Percentiles rank a stretch among this genome's conserved stretches.
Conservation (phyloP, 2,329 filamentous ascomycete genomes). For the Teratosphaeria nubilosa region DNA sequence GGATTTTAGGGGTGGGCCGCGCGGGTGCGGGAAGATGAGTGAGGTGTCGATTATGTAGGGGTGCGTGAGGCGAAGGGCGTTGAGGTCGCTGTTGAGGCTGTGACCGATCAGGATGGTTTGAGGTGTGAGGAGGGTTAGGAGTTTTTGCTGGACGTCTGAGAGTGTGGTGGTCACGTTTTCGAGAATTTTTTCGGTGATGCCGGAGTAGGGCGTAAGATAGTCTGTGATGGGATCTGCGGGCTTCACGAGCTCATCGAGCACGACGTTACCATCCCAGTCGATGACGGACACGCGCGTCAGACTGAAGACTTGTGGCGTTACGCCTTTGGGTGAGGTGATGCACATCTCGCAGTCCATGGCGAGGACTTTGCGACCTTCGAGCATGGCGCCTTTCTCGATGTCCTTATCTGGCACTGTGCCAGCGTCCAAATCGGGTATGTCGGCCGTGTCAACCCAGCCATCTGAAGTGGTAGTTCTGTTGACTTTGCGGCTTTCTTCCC, state of each 20-base stretch:
- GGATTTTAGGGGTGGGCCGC: conserved; percentile 80
- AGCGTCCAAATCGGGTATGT: conserved; percentile 54
- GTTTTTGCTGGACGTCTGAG: conserved; percentile 66
- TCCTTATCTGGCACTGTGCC: conserved; percentile 58
- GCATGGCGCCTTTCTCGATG: conserved; percentile 72
- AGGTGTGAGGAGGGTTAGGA: conserved; percentile 60
- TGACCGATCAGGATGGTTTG: conserved; percentile 69
- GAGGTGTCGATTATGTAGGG: conserved; percentile 91
- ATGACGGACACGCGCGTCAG: conserved; percentile 83
- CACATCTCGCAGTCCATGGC: conserved; percentile 98
- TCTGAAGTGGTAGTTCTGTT: conserved; percentile 40
- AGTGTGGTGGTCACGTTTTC: conserved; percentile 74
- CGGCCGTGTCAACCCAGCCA: conserved; percentile 73
- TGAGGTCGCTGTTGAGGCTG: conserved; percentile 73
- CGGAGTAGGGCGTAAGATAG: conserved; percentile 78
- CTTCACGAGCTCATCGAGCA: conserved; percentile 87
- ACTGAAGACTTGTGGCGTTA: conserved; percentile 57
- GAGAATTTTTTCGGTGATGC: conserved; percentile 81
- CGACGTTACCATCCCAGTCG: conserved; percentile 69
- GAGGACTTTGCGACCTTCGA: conserved; percentile 66
- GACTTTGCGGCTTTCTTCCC: conserved; percentile 34
- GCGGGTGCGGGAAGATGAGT: conserved; percentile 79
- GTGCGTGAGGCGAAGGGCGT: conserved; percentile 74
- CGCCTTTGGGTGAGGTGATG: conserved; percentile 51
- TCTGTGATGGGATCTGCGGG: conserved; percentile 79